Conservation (phyloP, 176 grass and related monocot genomes). For the sorghum (Sorghum bicolor) region DNA sequence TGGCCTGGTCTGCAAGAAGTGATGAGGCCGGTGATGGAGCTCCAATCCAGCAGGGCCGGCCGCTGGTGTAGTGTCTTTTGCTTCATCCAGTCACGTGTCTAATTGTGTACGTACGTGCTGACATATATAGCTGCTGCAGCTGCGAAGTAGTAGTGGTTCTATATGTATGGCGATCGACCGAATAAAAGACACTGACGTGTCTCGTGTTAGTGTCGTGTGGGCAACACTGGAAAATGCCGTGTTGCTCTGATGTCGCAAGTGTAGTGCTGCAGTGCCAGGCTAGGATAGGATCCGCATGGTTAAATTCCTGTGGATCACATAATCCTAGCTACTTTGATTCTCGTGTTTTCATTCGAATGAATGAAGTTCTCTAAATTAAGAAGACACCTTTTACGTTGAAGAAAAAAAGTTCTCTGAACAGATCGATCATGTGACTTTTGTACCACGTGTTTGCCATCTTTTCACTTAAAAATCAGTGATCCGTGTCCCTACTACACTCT, state of each 20-base stretch:
- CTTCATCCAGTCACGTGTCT: background rate
- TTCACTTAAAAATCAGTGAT: no score
- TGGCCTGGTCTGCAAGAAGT: slow-evolving; percentile 61
- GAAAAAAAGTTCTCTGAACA: background rate
- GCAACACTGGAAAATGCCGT: background rate
- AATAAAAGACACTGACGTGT: slow-evolving; percentile 24
- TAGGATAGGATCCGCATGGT: no score
- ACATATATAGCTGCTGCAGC: slow-evolving; percentile 18
- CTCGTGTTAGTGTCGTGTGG: background rate
- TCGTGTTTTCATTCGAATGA: background rate
- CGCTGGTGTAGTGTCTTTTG: background rate
- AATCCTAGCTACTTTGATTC: background rate
- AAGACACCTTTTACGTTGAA: background rate
- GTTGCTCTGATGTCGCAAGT: slow-evolving; percentile 6
- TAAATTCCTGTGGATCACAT: no score
- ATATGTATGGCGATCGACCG: slow-evolving; percentile 3
- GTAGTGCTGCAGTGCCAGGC: background rate
- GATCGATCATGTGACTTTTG: background rate
- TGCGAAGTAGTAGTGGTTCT: background rate
- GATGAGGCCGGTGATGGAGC: background rate
- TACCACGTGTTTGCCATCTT: background rate
- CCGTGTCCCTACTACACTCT: no score
- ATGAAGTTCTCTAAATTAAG: background rate
- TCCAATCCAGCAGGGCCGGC: background rate
- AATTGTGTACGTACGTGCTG: background rate